Percentiles rank a stretch among this genome's conserved stretches.
Conservation (phyloP, 192 early-diverging fungal genomes). For the Globomyces pollinis-pini region DNA sequence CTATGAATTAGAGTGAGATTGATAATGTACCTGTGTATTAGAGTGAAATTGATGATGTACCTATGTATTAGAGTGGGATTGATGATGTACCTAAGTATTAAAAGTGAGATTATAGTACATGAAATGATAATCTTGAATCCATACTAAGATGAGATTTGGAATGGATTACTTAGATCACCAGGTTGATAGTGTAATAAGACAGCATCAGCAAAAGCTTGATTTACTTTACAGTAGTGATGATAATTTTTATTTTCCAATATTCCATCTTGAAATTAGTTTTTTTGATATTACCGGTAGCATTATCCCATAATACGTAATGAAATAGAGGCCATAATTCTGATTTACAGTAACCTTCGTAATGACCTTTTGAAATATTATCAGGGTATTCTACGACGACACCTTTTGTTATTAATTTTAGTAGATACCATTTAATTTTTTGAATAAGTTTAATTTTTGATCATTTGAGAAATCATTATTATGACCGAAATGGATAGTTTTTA, state of each 20-base stretch:
- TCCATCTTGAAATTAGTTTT: too few relatives aligned
- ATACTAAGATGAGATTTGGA: constrained; percentile 42
- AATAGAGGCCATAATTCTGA: constrained; percentile 95
- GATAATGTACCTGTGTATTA: too few relatives aligned
- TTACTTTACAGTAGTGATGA: constrained; percentile 74
- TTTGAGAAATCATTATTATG: constrained; percentile 44
- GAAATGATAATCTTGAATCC: constrained; percentile 57
- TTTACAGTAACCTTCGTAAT: constrained; percentile 99
- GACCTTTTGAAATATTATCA: constrained; percentile 58
- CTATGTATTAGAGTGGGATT: too few relatives aligned
- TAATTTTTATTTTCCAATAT: constrained; percentile 61
- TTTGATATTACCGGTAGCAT: too few relatives aligned
- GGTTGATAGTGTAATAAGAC: constrained; percentile 62
- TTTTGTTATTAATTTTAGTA: constrained; percentile 45
- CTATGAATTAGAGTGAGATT: too few relatives aligned
- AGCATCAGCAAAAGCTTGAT: constrained; percentile 67
- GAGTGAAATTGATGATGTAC: too few relatives aligned
- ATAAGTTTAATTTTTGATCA: constrained; percentile 44
- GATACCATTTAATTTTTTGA: too few relatives aligned
- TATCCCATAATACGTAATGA: constrained; percentile 88
- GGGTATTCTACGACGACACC: constrained; percentile 75
- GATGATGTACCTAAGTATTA: too few relatives aligned
- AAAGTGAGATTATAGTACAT: too few relatives aligned
- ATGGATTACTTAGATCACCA: constrained; percentile 44
- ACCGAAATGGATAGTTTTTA: constrained; percentile 56